Conservation (phyloP, 768 basidiomycete species). For the Naematelia aurantialba region DNA sequence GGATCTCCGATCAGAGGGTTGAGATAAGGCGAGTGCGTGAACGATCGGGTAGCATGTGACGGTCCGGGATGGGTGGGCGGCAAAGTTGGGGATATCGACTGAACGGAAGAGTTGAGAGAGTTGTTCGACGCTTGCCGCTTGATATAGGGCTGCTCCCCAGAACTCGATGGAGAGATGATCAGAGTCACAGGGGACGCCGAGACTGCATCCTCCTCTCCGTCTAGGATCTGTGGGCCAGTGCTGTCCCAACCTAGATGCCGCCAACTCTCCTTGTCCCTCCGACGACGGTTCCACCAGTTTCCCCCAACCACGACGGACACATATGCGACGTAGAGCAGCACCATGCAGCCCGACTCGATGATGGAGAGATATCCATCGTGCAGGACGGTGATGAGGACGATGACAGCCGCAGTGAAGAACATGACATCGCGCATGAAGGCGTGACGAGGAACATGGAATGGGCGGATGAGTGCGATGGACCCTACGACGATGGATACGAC, state of each 20-base stretch:
- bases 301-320: constrained; percentile 70
- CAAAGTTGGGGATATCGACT: neutral
- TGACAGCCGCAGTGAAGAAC: constrained; percentile 82
- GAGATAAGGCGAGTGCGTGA: neutral
- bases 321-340: constrained; percentile 72
- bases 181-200: neutral
- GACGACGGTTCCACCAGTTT: constrained; percentile 66
- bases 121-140: neutral
- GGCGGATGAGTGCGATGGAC: constrained; percentile 94
- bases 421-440: constrained; percentile 91
- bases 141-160: neutral
- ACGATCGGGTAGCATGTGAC: neutral
- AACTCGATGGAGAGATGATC: neutral
- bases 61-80: neutral
- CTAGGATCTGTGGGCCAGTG: constrained; percentile 45
- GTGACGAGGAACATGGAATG: constrained; percentile 73
- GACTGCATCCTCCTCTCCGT: constrained; percentile 53
- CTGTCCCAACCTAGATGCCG: neutral
- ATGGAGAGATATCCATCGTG: constrained; percentile 67
- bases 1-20: constrained; percentile 5
- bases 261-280: constrained; percentile 52
- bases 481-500: constrained; percentile 92
- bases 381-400: constrained; percentile 70
- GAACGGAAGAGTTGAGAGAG: neutral
- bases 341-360: constrained; percentile 70